Percentiles rank a stretch among this genome's conserved stretches.
These are phyloP conservation scores for Botrytis tulipae DNA, from an alignment of 2,329 filamentous ascomycete genomes.

Conservation along the genomic window DNA sequence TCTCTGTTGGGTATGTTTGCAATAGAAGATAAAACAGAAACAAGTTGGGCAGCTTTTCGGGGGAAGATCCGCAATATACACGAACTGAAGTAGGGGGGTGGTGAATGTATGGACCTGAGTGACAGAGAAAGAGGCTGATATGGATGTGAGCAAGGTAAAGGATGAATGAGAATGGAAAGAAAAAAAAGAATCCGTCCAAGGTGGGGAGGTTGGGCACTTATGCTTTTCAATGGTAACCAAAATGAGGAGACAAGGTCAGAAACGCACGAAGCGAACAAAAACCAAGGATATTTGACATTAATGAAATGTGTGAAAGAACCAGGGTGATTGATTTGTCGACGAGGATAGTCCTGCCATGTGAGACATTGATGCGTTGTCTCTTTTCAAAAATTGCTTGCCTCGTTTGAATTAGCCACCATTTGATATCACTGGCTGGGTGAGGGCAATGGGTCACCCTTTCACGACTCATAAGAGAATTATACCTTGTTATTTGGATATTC, in stretches of 20 bases:
- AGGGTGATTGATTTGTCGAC: conserved; percentile 6
- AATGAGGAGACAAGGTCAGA: conserved; percentile 16
- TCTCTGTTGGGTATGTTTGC: conserved; percentile 22
- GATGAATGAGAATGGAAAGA: conserved; percentile 26
- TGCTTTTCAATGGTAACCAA: conserved; percentile 27
- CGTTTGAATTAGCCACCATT: conserved; percentile 13
- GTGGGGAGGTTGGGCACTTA: conserved; percentile 33
- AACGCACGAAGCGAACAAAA: conserved; percentile 16
- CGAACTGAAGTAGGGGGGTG: conserved; percentile 7
- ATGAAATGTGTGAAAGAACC: conserved; percentile 5
- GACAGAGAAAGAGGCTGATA: conserved; percentile 24
- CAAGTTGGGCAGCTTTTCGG: conserved; percentile 16
- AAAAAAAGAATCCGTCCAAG: conserved; percentile 25
- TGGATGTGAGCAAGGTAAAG: conserved; percentile 19
- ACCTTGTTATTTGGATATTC: neutral
- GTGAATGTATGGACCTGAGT: conserved; percentile 24
- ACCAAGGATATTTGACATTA: conserved; percentile 16
- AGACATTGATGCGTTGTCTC: conserved; percentile 38
- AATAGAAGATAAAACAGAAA: conserved; percentile 13
- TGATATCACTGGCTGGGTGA: conserved; percentile 4
- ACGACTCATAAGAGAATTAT: neutral
- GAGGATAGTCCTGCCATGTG: conserved; percentile 22
- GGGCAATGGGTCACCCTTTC: conserved; percentile 4
- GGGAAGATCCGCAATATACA: conserved; percentile 21
- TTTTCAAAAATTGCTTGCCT: conserved; percentile 3